Base-by-base conservation (phyloP, 2,329 filamentous ascomycete genomes). In the Pseudocercospora fijiensis region DNA sequence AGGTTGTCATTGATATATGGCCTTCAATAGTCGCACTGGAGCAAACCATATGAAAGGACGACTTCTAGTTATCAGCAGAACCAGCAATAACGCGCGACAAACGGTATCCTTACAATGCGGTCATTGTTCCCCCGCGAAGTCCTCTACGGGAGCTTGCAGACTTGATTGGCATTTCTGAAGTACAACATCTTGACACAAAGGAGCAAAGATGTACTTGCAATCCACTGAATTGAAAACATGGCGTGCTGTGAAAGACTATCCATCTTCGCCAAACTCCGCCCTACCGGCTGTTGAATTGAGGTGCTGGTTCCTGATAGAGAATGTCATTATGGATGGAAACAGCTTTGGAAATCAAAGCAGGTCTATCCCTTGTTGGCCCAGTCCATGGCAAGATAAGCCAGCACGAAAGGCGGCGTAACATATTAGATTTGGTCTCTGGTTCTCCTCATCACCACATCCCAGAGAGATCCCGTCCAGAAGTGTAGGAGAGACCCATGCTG, bases 231-330 rank as follows among this genome's bases (percentile, higher is more conserved):
- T 16, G 13, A n/a, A 37, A n/a, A n/a, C n/a, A n/a, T n/a, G n/a
- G n/a, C n/a, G n/a, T 16, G 16, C 33, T n/a, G 33, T 37, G 16
- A 37, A 37, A 6, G 3, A 18, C 24, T 52, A 52, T 16, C 49
- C 49, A 11, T 27, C 49, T 26, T 52, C 49, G 16, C 20, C 22
- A 3, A 52, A 9, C 51, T 56, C 51, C 24, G 18, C 51, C 10
- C 59, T 52, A 2, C 59, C 59, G 45, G 37, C 37, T 26, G 56
- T 61, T 43, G 59, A 61, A n/a, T 57, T 61, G 10, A 61, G 9
- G 41, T 56, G 49, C 18, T 55, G 28, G 33, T 24, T 61, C 10
- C 59, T 61, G 22, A n/a, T 27, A 6, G 16, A 27, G 4, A 8
- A 3, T 18, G 11, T 24, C 16, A 28, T 7, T 6, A 37, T n/a